Evolutionary conservation across 75 land plant genomes (phyloP).

Genomic region (Sequoia sempervirens): DNA sequence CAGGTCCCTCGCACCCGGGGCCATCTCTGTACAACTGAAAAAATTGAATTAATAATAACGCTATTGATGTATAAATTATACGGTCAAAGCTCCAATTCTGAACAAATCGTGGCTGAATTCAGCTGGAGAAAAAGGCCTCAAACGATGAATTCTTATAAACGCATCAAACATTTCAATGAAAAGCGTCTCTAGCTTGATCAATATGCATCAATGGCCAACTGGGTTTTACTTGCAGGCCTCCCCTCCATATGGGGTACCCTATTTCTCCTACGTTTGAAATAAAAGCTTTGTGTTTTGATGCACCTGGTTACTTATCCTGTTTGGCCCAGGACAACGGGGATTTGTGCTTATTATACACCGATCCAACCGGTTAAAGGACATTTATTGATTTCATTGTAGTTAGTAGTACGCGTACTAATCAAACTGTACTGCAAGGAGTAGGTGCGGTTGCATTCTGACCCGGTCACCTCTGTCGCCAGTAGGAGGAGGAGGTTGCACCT

Average conservation of each 20-base stretch:
- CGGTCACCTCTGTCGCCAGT: neutral
- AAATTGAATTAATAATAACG: neutral
- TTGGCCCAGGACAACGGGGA: neutral
- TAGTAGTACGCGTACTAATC: constrained; percentile 5
- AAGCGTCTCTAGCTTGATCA: neutral
- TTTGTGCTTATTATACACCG: neutral
- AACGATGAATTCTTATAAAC: neutral
- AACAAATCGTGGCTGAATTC: neutral
- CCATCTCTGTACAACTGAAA: constrained; percentile 3
- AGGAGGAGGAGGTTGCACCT: neutral
- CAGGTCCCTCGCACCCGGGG: constrained; percentile 24
- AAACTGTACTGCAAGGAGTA: constrained; percentile 4
- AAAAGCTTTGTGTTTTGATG: neutral
- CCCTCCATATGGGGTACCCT: neutral
- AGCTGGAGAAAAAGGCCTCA: neutral
- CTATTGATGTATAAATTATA: neutral
- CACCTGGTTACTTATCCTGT: too few species aligned
- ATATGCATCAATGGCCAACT: neutral
- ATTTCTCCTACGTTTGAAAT: neutral
- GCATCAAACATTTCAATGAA: too few species aligned
- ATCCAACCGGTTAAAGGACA: neutral
- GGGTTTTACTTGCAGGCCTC: neutral
- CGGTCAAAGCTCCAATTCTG: neutral
- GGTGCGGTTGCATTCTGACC: neutral
- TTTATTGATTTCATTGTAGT: neutral